Conservation (phyloP, 2,329 filamentous ascomycete species). For the Alternaria triticina region DNA sequence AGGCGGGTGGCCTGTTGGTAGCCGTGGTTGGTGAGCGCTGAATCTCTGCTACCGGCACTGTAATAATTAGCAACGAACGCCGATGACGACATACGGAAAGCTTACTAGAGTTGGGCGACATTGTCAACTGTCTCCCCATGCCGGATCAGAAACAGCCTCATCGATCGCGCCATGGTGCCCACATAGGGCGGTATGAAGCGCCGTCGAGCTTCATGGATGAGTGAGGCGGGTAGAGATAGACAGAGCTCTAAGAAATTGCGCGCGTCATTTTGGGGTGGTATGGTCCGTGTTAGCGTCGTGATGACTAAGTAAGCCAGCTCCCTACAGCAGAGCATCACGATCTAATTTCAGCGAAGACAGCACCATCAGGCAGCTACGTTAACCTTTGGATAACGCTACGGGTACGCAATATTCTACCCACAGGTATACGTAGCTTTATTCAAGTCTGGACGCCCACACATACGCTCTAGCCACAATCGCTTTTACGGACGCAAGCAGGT, state of each 20-base stretch:
- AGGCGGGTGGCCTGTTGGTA: conserved; percentile 77
- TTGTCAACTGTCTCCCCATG: conserved; percentile 94
- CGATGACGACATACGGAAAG: conserved; percentile 11
- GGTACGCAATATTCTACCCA: no score
- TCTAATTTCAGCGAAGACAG: no score
- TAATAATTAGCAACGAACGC: conserved; percentile 29
- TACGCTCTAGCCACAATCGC: no score
- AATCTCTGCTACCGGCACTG: conserved; percentile 82
- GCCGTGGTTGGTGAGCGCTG: conserved; percentile 80
- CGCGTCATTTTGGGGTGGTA: conserved; percentile 2
- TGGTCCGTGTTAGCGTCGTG: conserved; percentile 20
- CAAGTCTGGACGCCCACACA: no score
- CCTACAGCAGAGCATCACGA: no score
- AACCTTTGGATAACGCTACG: no score
- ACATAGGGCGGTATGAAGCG: conserved; percentile 15
- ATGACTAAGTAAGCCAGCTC: not conserved
- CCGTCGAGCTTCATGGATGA: conserved; percentile 23
- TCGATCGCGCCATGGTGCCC: conserved; percentile 43
- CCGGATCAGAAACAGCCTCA: conserved; percentile 77
- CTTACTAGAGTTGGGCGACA: conserved; percentile 75
- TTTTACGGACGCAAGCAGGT: no score
- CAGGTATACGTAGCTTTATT: no score
- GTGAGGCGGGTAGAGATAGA: not conserved
- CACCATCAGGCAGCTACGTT: no score
- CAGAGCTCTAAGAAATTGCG: not conserved